Evolutionary conservation across 768 basidiomycete species (phyloP).

Genomic region (Saitozyma podzolica): DNA sequence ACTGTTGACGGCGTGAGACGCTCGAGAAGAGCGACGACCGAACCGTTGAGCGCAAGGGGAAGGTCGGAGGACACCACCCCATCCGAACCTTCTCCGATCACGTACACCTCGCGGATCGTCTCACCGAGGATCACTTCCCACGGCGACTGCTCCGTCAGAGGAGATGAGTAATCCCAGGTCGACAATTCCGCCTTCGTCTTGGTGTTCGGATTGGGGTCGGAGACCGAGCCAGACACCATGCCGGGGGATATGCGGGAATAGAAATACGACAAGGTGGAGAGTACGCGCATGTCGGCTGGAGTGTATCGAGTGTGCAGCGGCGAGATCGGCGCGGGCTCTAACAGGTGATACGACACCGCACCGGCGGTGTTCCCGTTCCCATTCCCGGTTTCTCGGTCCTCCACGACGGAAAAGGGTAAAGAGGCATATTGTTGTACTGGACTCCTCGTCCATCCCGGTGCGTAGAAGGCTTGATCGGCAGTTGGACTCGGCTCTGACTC

Average conservation of each 20-base stretch:
- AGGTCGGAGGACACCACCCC: conserved; percentile 75
- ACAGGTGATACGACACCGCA: not conserved
- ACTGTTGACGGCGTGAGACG: not conserved
- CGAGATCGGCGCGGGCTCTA: conserved; percentile 60
- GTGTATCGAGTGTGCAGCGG: conserved; percentile 58
- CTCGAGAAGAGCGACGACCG: conserved; percentile 72
- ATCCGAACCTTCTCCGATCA: conserved; percentile 73
- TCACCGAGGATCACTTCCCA: conserved; percentile 66
- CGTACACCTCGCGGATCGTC: conserved; percentile 65
- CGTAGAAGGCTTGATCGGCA: not conserved
- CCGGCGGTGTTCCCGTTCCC: too few species aligned
- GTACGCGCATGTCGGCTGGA: conserved; percentile 69
- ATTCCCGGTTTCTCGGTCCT: too few species aligned
- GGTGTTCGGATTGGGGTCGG: conserved; percentile 36
- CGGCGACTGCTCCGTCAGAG: conserved; percentile 69
- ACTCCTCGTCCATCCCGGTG: conserved; percentile 28
- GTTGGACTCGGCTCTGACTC: conserved; percentile 1
- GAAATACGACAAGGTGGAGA: conserved; percentile 76
- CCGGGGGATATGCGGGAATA: conserved; percentile 56
- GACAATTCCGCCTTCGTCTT: not conserved
- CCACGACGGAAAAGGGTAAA: conserved; percentile 3
- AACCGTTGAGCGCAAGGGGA: conserved; percentile 70
- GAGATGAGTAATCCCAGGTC: conserved; percentile 70
- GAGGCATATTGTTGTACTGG: conserved; percentile 12
- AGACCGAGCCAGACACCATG: not conserved